Percentiles rank a stretch among this genome's conserved stretches.
phyloP scores from a whole-genome alignment of 2,329 filamentous ascomycete genomes.

The Xylaria sp. region DNA sequence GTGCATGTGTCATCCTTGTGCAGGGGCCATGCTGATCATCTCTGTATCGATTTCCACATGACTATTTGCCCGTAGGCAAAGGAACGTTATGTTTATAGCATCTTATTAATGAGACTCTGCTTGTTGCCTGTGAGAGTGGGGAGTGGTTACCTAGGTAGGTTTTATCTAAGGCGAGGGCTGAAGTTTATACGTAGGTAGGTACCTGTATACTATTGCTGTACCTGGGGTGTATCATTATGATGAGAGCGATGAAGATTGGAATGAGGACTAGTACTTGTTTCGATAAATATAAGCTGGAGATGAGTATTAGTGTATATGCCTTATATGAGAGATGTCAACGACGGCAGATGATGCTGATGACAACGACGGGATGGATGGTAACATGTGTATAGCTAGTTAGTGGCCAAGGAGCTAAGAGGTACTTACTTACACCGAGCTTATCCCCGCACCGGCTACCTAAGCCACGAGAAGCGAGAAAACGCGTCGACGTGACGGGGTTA shows the following conservation, averaged over 20 bases:
- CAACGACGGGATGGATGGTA: neutral
- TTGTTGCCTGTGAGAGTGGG: neutral
- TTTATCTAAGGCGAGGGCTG: too few species aligned
- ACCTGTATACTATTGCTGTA: too few species aligned
- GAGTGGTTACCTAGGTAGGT: too few species aligned
- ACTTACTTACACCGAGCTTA: neutral
- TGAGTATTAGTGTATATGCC: neutral
- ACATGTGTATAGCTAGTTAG: too few species aligned
- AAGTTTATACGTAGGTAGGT: too few species aligned
- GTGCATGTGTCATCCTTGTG: neutral
- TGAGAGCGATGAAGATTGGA: neutral
- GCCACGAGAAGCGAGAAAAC: conserved; percentile 17
- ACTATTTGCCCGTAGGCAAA: neutral
- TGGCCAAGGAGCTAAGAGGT: neutral
- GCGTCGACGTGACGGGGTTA: conserved; percentile 9
- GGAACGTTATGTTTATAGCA: neutral
- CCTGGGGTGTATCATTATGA: too few species aligned
- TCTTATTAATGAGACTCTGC: neutral
- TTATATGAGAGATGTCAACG: neutral
- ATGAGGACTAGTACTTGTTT: neutral
- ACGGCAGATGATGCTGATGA: conserved; percentile 11
- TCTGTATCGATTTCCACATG: neutral
- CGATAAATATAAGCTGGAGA: neutral
- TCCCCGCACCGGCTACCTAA: too few species aligned
- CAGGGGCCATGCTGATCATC: neutral